phyloP scores from a whole-genome alignment of 2,329 filamentous ascomycete genomes.

The Coniosporium tulheliwenetii region DNA sequence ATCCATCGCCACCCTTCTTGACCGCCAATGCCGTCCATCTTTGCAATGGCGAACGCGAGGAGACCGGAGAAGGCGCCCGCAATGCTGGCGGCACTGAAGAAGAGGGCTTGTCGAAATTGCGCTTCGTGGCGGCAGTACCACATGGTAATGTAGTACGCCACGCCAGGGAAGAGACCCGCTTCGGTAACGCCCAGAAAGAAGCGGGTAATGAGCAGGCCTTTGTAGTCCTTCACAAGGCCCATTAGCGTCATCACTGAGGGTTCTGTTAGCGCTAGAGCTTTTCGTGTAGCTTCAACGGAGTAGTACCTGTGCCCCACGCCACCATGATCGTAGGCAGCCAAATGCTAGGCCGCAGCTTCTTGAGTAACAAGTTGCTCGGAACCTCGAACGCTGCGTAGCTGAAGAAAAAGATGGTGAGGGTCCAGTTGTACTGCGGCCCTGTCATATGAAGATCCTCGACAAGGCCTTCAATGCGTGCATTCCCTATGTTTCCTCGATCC shows the following conservation, averaged over 20 bases:
- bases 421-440: constrained; percentile 42
- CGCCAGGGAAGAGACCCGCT: constrained; percentile 6
- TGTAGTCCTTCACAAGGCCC: constrained; percentile 8
- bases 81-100: constrained; percentile 20
- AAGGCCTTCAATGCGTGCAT: constrained; percentile 12
- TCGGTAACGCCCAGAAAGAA: constrained; percentile 12
- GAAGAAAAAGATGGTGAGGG: constrained; percentile 50
- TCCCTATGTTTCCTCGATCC: constrained; percentile 16
- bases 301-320: constrained; percentile 12
- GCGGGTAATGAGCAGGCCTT: constrained; percentile 12
- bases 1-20: constrained; percentile 31
- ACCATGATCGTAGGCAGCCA: constrained; percentile 18
- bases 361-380: constrained; percentile 14
- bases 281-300: background rate
- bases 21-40: constrained; percentile 21
- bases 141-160: constrained; percentile 1
- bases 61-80: constrained; percentile 26
- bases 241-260: constrained; percentile 1
- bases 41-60: constrained; percentile 22
- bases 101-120: constrained; percentile 19
- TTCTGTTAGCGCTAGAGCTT: background rate
- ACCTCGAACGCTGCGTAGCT: constrained; percentile 31
- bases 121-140: constrained; percentile 1
- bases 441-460: constrained; percentile 8
- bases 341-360: constrained; percentile 13